Evolutionary conservation across 1,284 basidiomycete genomes (phyloP), one percentile per base, ranked within the genome.

Genomic region (Cerioporus squamosus): DNA sequence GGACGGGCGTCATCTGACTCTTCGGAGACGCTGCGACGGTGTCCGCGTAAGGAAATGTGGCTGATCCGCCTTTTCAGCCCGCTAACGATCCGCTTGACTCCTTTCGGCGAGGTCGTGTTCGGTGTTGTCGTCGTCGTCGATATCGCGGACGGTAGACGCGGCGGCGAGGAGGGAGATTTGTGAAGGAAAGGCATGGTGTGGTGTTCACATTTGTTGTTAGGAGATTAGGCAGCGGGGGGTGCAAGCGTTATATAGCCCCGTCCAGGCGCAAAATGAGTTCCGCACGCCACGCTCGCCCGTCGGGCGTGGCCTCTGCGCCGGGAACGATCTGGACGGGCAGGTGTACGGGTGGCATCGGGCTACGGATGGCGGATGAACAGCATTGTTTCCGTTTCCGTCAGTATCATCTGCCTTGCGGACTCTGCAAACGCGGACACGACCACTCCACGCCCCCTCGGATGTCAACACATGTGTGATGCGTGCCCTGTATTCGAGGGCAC

Each of bases 41-140:
- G 59, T 15, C 59, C 52, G 22, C 49, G 54, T 43, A 57, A 43
- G 60, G 58, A 61, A 31, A 60, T 64, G 29, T 58, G 45, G 57
- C 62, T 64, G 54, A 64, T 61, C 29, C 62, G 62, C 42, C 60
- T 47, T 47, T 55, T 64, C 17, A 64, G 49, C 20, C 60, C 62
- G 31, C 59, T 59, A 20, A 64, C 62, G 42, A 64, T 61, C n/a
- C 62, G 59, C 55, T 64, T 64, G 31, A 64, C 62, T 24, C 60
- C 62, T 48, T 64, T 61, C 20, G 44, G 53, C 23, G 44, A 51
- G n/a, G 31, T 46, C 43, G 59, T 15, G n/a, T 22, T 24, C n/a
- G 40, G 36, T 10, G 56, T 12, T 22, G 51, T n/a, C 29, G 45
- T 18, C 5, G 39, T n/a, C 39, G n/a, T 9, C 40, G 40, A 9